Evolutionary conservation across 2,329 filamentous ascomycete species (phyloP).

Genomic region (Colletotrichum tropicale): DNA sequence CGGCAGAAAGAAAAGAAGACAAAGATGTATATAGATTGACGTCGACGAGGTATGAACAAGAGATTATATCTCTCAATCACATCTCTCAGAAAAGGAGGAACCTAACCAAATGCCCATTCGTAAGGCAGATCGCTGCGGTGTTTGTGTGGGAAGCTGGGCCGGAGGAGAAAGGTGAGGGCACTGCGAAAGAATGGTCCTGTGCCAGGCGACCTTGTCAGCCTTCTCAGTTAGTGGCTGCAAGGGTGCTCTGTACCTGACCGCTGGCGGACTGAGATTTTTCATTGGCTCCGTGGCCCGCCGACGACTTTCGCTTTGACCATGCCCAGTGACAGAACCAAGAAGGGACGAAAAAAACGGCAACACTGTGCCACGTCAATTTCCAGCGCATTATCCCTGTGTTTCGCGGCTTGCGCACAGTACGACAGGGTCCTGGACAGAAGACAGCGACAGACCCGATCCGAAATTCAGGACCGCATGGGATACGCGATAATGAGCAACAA

Average conservation of each 20-base stretch:
- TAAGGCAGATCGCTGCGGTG: not conserved
- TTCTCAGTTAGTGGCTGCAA: slow-evolving; percentile 14
- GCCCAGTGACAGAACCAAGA: not conserved
- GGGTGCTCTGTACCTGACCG: slow-evolving; percentile 12
- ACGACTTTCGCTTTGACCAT: slow-evolving; percentile 3
- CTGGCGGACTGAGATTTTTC: slow-evolving; percentile 4
- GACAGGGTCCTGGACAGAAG: not conserved
- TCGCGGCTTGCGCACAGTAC: not conserved
- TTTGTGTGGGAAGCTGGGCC: slow-evolving; percentile 5
- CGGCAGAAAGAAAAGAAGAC: not conserved
- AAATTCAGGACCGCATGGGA: not conserved
- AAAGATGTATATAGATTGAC: not conserved
- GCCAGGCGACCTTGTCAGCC: slow-evolving; percentile 18
- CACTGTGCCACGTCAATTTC: not conserved
- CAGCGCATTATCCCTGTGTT: not conserved
- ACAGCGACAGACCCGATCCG: not conserved
- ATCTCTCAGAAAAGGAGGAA: not conserved
- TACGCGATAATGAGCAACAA: not conserved
- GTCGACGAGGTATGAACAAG: not conserved
- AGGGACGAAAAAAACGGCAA: slow-evolving; percentile 4
- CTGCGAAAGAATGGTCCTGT: not conserved
- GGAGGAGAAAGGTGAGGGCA: slow-evolving; percentile 4
- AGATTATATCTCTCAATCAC: not conserved
- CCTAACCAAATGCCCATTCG: not conserved
- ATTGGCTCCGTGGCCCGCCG: slow-evolving; percentile 2